A percentile compares a stretch with the other conserved stretches of the same genome.
These are phyloP conservation scores for Exobasidium rhododendri DNA, from an alignment of 1,284 basidiomycete species.

Conservation along the genomic window DNA sequence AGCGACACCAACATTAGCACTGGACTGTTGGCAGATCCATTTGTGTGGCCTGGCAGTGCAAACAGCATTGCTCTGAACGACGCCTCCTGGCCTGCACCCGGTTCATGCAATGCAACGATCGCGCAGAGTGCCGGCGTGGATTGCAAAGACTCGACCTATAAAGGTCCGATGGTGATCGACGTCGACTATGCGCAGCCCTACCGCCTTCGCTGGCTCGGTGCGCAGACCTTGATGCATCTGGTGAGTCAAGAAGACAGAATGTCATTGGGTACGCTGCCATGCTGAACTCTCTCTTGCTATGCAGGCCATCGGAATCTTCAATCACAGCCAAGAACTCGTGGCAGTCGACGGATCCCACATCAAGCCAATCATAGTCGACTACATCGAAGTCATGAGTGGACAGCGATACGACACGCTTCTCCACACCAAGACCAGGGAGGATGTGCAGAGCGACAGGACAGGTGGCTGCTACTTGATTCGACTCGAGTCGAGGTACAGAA, in stretches of 20 bases:
- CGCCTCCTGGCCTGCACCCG: background rate
- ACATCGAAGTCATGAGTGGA: slow-evolving; percentile 33
- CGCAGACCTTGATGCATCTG: slow-evolving; percentile 23
- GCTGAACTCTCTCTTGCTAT: background rate
- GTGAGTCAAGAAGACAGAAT: too few relatives aligned
- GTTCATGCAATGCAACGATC: slow-evolving; percentile 27
- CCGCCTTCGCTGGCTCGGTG: slow-evolving; percentile 29
- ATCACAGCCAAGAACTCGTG: slow-evolving; percentile 27
- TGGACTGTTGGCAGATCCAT: slow-evolving; percentile 28
- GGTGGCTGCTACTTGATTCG: slow-evolving; percentile 34
- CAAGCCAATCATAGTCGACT: slow-evolving; percentile 16
- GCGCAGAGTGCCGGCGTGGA: slow-evolving; percentile 2
- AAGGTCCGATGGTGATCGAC: slow-evolving; percentile 17
- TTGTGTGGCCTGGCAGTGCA: slow-evolving; percentile 39
- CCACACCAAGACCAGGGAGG: slow-evolving; percentile 8
- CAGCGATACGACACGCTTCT: slow-evolving; percentile 40
- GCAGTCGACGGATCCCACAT: slow-evolving; percentile 42
- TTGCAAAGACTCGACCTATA: slow-evolving; percentile 5
- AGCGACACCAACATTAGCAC: slow-evolving; percentile 12
- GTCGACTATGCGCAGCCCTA: slow-evolving; percentile 35
- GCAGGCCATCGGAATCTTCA: slow-evolving; percentile 20
- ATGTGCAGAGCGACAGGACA: slow-evolving; percentile 24
- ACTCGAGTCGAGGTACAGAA: slow-evolving; percentile 29
- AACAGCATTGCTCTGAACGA: slow-evolving; percentile 39
- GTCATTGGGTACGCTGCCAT: background rate